Evolutionary conservation across 1,284 basidiomycete genomes (phyloP), one percentile per base, ranked within the genome.

Genomic region (Sparassis latifolia): DNA sequence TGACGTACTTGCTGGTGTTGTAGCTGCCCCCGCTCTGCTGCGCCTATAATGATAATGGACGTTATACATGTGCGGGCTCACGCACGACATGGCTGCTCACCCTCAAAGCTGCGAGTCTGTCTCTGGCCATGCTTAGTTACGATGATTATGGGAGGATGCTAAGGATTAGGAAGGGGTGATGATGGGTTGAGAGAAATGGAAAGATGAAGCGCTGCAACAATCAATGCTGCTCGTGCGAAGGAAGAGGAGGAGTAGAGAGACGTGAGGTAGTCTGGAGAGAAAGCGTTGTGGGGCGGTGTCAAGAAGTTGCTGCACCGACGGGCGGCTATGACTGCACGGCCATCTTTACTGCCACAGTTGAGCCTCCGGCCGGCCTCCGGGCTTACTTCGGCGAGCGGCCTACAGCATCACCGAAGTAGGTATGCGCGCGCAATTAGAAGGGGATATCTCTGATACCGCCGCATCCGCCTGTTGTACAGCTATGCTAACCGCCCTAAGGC

Each of bases 41-140:
- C 46, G 83, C 86, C 85, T 88, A 32, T 30, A 30, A 33, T 33
- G 27, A 28, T n/a, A n/a, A 42, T 30, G 41, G 9, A 27, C 30
- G 20, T 20, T 20, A 20, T 20, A 20, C 20, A 20, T 20, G 20
- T 20, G 20, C 20, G 20, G 20, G 20, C 20, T 20, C 20, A 20
- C 20, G 20, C 20, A 42, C 9, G 40, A 33, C 4, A 45, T 45
- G 3, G 6, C 4, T 32, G 28, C 74, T 58, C 57, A 89, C 89
- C 71, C 87, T 82, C 79, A 89, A 79, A 55, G 86, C 87, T 63
- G 88, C 86, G 58, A 91, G 78, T 77, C 88, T 83, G 72, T 90
- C 87, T 77, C 84, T 79, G 55, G 84, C 82, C 85, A 90, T 90
- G 60, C 55, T 69, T 52, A 56, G 47, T 57, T 52, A 62, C 57